These are phyloP conservation scores for Penicillium sp. DNA, from an alignment of 2,329 filamentous ascomycete genomes.

Conservation along the genomic window DNA sequence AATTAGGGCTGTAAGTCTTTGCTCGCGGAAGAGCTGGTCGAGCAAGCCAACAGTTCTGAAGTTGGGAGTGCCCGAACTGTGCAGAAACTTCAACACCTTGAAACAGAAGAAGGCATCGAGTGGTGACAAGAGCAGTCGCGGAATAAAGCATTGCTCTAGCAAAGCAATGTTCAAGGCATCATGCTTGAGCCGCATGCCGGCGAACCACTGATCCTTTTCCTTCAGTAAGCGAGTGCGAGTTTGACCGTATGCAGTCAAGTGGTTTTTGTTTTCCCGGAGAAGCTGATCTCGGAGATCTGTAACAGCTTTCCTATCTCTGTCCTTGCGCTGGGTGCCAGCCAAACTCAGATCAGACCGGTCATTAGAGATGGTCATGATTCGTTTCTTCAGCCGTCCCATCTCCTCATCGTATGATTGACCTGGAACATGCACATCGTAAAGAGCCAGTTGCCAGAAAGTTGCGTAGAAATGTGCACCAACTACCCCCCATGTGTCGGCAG, in stretches of 20 bases:
- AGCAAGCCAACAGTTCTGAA: slow-evolving; percentile 85
- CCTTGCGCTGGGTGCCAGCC: slow-evolving; percentile 63
- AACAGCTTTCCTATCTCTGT: slow-evolving; percentile 67
- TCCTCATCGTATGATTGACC: slow-evolving; percentile 76
- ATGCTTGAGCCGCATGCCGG: slow-evolving; percentile 60
- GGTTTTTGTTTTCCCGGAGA: slow-evolving; percentile 69
- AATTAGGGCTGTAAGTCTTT: slow-evolving; percentile 76
- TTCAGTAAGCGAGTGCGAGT: slow-evolving; percentile 68
- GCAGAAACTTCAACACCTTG: slow-evolving; percentile 80
- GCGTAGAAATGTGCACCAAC: slow-evolving; percentile 80
- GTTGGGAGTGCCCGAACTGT: slow-evolving; percentile 77
- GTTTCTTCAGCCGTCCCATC: slow-evolving; percentile 65
- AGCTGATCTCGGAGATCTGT: slow-evolving; percentile 68
- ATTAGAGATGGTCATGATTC: slow-evolving; percentile 64
- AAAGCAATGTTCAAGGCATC: slow-evolving; percentile 71
- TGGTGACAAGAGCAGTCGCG: slow-evolving; percentile 77
- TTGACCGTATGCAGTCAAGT: slow-evolving; percentile 65
- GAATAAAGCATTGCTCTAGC: slow-evolving; percentile 89
- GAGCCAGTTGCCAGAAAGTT: slow-evolving; percentile 86
- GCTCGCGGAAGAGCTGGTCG: slow-evolving; percentile 78
- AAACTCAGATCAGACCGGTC: slow-evolving; percentile 72
- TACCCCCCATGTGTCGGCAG: slow-evolving; percentile 63
- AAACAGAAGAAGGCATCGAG: slow-evolving; percentile 88
- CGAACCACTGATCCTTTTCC: slow-evolving; percentile 78
- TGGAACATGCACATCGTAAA: slow-evolving; percentile 77